Evolutionary conservation across 805 yeast species (phyloP), one percentile per base, ranked within the genome.

Genomic region (Saccharomycopsis vini): DNA sequence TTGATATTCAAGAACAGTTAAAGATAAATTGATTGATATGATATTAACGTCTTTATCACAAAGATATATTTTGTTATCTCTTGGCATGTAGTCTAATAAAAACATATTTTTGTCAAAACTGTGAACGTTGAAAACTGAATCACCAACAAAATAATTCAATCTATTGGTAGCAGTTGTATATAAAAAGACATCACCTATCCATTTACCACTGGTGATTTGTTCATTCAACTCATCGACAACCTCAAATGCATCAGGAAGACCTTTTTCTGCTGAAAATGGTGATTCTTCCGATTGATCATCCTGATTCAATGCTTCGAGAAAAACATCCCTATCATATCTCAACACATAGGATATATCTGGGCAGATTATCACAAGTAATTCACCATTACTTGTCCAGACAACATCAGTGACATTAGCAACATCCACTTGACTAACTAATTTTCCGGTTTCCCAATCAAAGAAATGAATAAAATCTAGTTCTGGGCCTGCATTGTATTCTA

Each of bases 161-260:
- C 97, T 78, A 66, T 88, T 86, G 20, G 94, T 72, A 16, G 78
- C 58, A 2, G 97, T 87, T 13, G 97, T 86, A 68, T 82, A 92
- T 43, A 92, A 77, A 61, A 90, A 89, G 37, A 92, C 97, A 67
- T 92, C 97, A 53, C 97, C 98, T 56, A 89, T 88, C 88, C 97
- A 92, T 62, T 80, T 81, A 57, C 97, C 97, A 23, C 95, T 81
- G 48, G 84, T 77, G 31, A 90, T 75, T 16, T 79, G 66, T 60
- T 92, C 99, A 46, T 75, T 73, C 47, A 87, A 73, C 50, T 94
- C 95, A 56, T 81, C 76, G 45, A 86, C 68, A 20, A 89, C 89
- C 44, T 85, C 94, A 60, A 92, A 87, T 13, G 90, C 75, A 31
- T 75, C 81, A 57, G 84, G 96, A 30, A 83, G 83, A 52, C 96